Evolutionary conservation across 78 protist genomes (phyloP).

Genomic region (Creolimax fragrantissima): DNA sequence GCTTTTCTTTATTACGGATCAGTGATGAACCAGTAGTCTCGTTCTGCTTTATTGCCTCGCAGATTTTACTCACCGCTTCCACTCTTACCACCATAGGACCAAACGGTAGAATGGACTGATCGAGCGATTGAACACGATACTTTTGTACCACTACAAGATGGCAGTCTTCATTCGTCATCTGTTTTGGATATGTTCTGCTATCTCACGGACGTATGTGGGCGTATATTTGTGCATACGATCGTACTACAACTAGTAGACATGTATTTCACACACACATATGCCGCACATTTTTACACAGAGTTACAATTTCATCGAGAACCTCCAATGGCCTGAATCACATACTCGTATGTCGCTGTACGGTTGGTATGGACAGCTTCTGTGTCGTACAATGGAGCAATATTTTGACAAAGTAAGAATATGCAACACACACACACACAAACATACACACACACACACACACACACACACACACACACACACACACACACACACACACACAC

Average conservation of each 20-base stretch:
- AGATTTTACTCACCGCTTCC: too few relatives aligned
- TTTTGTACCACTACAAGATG: not conserved
- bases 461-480: too few relatives aligned
- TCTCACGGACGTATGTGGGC: not conserved
- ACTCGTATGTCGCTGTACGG: not conserved
- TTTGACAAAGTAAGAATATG: not conserved
- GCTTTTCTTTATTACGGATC: too few relatives aligned
- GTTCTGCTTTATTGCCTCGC: too few relatives aligned
- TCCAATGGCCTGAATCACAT: not conserved
- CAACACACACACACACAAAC: too few relatives aligned
- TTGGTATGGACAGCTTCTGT: not conserved
- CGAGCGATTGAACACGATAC: not conserved
- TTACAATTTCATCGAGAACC: not conserved
- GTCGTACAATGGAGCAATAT: not conserved
- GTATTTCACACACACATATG: too few relatives aligned
- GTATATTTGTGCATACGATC: too few relatives aligned
- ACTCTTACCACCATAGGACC: not conserved
- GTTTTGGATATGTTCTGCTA: not conserved
- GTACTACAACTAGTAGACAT: too few relatives aligned
- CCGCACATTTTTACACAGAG: not conserved
- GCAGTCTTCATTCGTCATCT: not conserved
- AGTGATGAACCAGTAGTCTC: too few relatives aligned
- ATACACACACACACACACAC: too few relatives aligned
- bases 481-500: too few relatives aligned
- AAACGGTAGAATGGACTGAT: not conserved